A percentile compares a stretch with the other conserved stretches of the same genome.
Evolutionary conservation across 495 filamentous ascomycete species (phyloP).

Genomic region (Amniculicola lignicola): DNA sequence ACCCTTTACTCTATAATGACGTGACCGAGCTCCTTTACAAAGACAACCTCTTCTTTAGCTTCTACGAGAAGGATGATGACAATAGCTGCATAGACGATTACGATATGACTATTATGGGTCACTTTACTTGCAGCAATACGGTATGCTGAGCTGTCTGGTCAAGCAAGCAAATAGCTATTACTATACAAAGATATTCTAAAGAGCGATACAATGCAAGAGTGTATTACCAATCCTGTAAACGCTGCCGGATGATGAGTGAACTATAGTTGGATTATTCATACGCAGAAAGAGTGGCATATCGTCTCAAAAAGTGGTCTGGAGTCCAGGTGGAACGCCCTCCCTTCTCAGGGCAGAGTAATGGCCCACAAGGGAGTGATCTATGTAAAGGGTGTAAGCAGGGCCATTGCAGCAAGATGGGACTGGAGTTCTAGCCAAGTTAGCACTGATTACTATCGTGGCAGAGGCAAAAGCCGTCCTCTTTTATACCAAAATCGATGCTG

Average conservation of each 20-base stretch:
- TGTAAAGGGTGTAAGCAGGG: conserved; percentile 53
- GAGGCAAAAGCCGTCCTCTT: too few species aligned
- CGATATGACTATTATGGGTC: conserved; percentile 40
- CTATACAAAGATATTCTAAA: conserved; percentile 46
- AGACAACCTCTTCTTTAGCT: conserved; percentile 37
- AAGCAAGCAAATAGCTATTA: conserved; percentile 47
- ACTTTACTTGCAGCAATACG: conserved; percentile 38
- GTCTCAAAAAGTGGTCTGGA: conserved; percentile 52
- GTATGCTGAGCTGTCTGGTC: conserved; percentile 40
- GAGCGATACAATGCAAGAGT: conserved; percentile 49
- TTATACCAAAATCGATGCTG: too few species aligned
- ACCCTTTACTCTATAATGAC: conserved; percentile 42
- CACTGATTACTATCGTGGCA: too few species aligned
- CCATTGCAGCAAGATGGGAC: conserved; percentile 38
- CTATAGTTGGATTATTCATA: conserved; percentile 46
- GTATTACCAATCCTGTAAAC: conserved; percentile 47
- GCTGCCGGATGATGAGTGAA: conserved; percentile 38
- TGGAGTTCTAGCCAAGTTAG: conserved; percentile 1
- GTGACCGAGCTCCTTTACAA: conserved; percentile 41
- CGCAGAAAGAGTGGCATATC: conserved; percentile 51
- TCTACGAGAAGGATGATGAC: conserved; percentile 33
- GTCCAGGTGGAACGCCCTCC: conserved; percentile 40
- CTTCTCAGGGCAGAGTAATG: conserved; percentile 35
- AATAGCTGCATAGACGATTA: conserved; percentile 22
- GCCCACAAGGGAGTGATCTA: conserved; percentile 44